These are phyloP conservation scores for Saccharomycopsis selenospora DNA, from an alignment of 805 yeast genomes.

Conservation along the genomic window DNA sequence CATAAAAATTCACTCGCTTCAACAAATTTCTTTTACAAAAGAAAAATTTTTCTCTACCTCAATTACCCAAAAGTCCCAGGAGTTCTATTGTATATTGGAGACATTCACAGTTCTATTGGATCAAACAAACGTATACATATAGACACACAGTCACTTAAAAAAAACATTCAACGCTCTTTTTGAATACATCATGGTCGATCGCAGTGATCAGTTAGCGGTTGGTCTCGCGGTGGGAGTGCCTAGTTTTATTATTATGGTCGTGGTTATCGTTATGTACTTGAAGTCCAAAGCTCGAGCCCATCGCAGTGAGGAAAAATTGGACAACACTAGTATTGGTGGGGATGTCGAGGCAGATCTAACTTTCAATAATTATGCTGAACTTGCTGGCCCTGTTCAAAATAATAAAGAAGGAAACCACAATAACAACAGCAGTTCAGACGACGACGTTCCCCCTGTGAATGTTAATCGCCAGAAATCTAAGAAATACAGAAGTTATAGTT, in stretches of 20 bases:
- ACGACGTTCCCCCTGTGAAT: background rate
- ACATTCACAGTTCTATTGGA: no score
- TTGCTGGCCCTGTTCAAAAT: conserved; percentile 14
- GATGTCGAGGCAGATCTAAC: conserved; percentile 20
- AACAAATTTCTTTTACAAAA: no score
- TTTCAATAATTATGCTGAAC: conserved; percentile 19
- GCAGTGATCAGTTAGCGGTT: conserved; percentile 14
- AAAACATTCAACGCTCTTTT: no score
- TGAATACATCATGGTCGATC: no score
- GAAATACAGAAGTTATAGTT: conserved; percentile 19
- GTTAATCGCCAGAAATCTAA: conserved; percentile 9
- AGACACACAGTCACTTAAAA: no score
- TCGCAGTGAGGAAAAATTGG: background rate
- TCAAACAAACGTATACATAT: no score
- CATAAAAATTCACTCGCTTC: no score
- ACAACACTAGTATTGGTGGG: background rate
- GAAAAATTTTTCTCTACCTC: no score
- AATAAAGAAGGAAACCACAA: conserved; percentile 1
- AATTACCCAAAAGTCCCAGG: no score
- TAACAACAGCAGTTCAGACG: background rate
- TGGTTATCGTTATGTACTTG: conserved; percentile 3
- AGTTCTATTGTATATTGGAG: no score
- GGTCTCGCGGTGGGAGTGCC: conserved; percentile 21
- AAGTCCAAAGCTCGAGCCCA: conserved; percentile 1
- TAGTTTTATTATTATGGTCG: conserved; percentile 12